These are phyloP conservation scores for Botryosphaeria dothidea DNA, from an alignment of 2,329 filamentous ascomycete genomes.

Conservation along the genomic window DNA sequence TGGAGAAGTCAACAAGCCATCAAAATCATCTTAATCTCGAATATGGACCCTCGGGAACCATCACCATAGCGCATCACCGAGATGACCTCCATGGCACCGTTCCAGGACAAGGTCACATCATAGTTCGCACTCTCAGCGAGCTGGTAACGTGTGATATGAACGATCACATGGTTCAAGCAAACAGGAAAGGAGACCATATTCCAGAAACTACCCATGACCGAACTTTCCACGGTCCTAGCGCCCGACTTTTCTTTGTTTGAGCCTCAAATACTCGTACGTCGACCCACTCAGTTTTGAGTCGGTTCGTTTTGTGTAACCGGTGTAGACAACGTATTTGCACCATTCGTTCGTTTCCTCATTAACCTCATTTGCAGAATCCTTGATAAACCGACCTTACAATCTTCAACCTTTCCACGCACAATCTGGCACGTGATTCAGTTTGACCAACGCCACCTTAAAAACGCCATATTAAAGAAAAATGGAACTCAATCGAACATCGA, in stretches of 20 bases:
- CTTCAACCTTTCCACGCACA: background rate
- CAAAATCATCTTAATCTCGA: no score
- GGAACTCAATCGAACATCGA: background rate
- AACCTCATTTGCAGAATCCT: background rate
- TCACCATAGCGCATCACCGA: no score
- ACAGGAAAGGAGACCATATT: background rate
- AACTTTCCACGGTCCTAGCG: background rate
- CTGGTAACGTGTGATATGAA: background rate
- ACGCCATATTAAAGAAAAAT: background rate
- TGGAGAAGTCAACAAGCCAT: background rate
- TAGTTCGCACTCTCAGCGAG: no score
- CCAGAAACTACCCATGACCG: background rate
- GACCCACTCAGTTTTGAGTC: background rate
- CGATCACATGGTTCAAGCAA: background rate
- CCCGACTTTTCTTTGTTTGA: background rate
- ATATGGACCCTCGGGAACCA: no score
- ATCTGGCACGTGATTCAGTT: background rate
- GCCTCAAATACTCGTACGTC: background rate
- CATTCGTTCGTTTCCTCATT: background rate
- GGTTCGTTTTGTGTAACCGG: background rate
- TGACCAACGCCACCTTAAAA: constrained; percentile 1
- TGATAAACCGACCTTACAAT: background rate
- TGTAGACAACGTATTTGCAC: background rate
- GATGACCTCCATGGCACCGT: background rate
- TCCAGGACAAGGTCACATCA: background rate